These are phyloP conservation scores for Metschnikowia amazonensis DNA, from an alignment of 805 yeast species.

Conservation along the genomic window DNA sequence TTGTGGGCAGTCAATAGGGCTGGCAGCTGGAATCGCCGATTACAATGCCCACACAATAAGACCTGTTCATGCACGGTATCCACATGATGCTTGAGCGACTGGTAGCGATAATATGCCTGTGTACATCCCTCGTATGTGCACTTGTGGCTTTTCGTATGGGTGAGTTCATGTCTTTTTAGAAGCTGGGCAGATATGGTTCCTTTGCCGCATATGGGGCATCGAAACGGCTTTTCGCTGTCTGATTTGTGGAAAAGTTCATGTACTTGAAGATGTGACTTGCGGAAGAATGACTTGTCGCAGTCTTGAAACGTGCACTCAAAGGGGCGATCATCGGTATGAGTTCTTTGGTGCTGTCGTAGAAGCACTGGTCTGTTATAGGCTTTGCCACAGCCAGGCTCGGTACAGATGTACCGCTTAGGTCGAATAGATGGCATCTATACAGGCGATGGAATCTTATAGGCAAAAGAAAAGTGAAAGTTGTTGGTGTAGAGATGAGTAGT, in stretches of 20 bases:
- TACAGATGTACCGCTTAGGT: constrained; percentile 62
- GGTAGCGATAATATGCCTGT: constrained; percentile 70
- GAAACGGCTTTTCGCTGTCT: constrained; percentile 58
- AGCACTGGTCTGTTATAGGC: constrained; percentile 78
- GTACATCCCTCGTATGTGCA: constrained; percentile 63
- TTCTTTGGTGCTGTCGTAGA: constrained; percentile 72
- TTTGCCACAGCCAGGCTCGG: constrained; percentile 63
- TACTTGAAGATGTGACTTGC: constrained; percentile 78
- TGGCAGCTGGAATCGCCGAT: constrained; percentile 59
- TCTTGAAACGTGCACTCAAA: constrained; percentile 52
- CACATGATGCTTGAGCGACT: constrained; percentile 70
- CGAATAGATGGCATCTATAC: constrained; percentile 26
- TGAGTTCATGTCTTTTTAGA: constrained; percentile 72
- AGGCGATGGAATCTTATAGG: not conserved
- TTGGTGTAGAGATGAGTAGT: not conserved
- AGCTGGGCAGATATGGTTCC: constrained; percentile 83
- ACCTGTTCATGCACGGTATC: constrained; percentile 55
- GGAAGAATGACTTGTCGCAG: constrained; percentile 63
- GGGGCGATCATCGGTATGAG: constrained; percentile 80
- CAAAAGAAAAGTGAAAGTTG: not conserved
- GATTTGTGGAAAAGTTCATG: constrained; percentile 62
- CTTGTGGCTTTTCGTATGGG: constrained; percentile 51
- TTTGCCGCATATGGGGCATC: constrained; percentile 72
- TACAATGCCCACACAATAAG: constrained; percentile 60
- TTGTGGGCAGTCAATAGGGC: constrained; percentile 64